Evolutionary conservation across 805 yeast species (phyloP), one percentile per base, ranked within the genome.

Genomic region (Ogataea nitratoaversa): DNA sequence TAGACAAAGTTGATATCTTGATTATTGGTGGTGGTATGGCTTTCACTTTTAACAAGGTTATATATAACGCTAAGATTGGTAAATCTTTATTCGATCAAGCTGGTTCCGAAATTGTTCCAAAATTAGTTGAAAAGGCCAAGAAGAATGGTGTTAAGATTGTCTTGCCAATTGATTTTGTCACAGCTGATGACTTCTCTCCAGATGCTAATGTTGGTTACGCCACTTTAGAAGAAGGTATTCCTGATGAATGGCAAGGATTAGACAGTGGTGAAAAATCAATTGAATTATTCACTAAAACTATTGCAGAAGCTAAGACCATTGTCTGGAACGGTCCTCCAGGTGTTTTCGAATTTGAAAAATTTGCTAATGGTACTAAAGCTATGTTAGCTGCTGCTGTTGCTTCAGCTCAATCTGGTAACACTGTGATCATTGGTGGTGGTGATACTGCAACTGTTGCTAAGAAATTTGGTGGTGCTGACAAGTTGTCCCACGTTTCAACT

Each of bases 271-370:
- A 89, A 72, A 82, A 86, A 74, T 78, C 95, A 48, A 74, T 79
- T 60, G 76, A 80, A 68, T 76, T 84, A 56, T 93, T 85, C 66
- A 78, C 82, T 53, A 81, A 72, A 53, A 82, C 96, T 51, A 87
- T 93, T 57, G 84, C 84, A 52, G 76, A 83, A 71, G 95, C 99
- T 57, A 89, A 91, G 82, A 93, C 99, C 61, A 91, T 93, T 60
- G 93, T 93, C 66, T 93, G 99, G 99, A 93, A 93, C 77, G 99
- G 99, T 68, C 99, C 99, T 52, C 97, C 99, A 71, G 99, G 99
- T 78, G 99, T 93, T 58, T 93, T 93, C 67, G 99, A 93, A 76
- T 93, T 93, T 63, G 96, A 87, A 56, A 77, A 76, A 61, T 93
- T 93, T 66, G 84, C 96, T 56, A 70, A 70, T 46, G 98, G 98